Evolutionary conservation across 1,139 yeast species (phyloP).

Genomic region (Pichia sp.): DNA sequence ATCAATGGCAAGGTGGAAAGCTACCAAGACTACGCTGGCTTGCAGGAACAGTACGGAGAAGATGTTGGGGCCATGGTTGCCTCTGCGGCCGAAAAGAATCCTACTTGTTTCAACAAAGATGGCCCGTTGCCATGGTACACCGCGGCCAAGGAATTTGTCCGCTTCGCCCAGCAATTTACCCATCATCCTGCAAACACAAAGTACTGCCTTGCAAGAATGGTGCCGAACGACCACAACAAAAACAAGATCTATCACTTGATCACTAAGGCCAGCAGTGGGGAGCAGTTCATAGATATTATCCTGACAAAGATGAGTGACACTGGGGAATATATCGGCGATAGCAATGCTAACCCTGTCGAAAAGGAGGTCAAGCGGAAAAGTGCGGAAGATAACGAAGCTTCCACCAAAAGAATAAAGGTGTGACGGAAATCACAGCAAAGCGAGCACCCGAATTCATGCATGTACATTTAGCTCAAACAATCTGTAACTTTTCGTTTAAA

Average conservation of each 20-base stretch:
- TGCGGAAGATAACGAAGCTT: neutral
- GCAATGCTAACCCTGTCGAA: constrained; percentile 4
- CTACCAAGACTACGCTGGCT: constrained; percentile 48
- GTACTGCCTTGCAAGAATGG: constrained; percentile 69
- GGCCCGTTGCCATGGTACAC: constrained; percentile 53
- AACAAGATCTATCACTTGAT: constrained; percentile 51
- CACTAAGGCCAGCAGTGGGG: constrained; percentile 52
- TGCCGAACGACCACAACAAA: constrained; percentile 64
- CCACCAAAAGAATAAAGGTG: constrained; percentile 2
- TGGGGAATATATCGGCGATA: constrained; percentile 24
- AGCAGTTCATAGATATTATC: constrained; percentile 42
- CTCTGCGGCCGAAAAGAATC: constrained; percentile 81
- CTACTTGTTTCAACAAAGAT: constrained; percentile 58
- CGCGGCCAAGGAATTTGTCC: constrained; percentile 52
- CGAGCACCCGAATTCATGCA: neutral
- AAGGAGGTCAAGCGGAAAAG: constrained; percentile 5
- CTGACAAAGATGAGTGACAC: constrained; percentile 34
- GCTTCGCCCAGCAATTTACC: constrained; percentile 50
- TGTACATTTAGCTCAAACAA: neutral
- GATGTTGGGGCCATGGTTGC: constrained; percentile 91
- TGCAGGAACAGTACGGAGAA: constrained; percentile 50
- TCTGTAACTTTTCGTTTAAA: neutral
- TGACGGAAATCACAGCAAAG: neutral
- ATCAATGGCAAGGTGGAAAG: constrained; percentile 75
- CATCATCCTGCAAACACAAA: constrained; percentile 72